phyloP scores from a whole-genome alignment of 495 filamentous ascomycete genomes.

The Penicillium pancosmium region DNA sequence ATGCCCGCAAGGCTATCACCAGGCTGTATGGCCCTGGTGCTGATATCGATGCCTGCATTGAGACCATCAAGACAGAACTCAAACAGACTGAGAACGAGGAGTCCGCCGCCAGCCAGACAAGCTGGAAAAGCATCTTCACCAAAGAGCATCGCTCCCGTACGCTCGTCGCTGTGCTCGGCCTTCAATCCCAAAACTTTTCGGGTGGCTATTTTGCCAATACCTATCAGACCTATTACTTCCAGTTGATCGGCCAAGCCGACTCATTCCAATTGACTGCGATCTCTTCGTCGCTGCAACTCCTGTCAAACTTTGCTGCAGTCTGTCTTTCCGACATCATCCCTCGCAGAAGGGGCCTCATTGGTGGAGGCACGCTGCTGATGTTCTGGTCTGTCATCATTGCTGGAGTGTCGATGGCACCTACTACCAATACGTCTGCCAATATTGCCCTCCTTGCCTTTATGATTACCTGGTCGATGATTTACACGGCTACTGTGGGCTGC shows the following conservation, averaged over 20 bases:
- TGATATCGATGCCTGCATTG: slow-evolving; percentile 12
- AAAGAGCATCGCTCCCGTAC: slow-evolving; percentile 20
- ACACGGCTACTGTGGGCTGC: slow-evolving; percentile 56
- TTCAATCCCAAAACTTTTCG: slow-evolving; percentile 18
- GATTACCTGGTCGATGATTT: slow-evolving; percentile 57
- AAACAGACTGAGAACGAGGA: slow-evolving; percentile 11
- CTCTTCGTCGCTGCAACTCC: slow-evolving; percentile 14
- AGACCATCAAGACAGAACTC: slow-evolving; percentile 15
- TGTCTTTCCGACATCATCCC: slow-evolving; percentile 18
- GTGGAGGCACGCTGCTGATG: slow-evolving; percentile 17
- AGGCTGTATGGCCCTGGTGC: slow-evolving; percentile 10
- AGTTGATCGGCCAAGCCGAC: slow-evolving; percentile 17
- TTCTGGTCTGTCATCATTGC: slow-evolving; percentile 21
- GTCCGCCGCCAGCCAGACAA: slow-evolving; percentile 12
- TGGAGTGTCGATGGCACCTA: slow-evolving; percentile 17
- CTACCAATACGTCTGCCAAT: slow-evolving; percentile 12
- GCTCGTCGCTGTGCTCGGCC: slow-evolving; percentile 17
- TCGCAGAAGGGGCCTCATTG: slow-evolving; percentile 17
- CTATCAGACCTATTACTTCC: slow-evolving; percentile 21
- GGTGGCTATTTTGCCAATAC: slow-evolving; percentile 21
- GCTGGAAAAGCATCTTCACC: slow-evolving; percentile 21
- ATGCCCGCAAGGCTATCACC: slow-evolving; percentile 16
- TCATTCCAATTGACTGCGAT: slow-evolving; percentile 20
- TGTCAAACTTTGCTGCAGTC: slow-evolving; percentile 14
- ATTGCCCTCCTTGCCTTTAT: slow-evolving; percentile 39